phyloP scores from a whole-genome alignment of 352 stramenopile species.

The Blastocystis hominis region DNA sequence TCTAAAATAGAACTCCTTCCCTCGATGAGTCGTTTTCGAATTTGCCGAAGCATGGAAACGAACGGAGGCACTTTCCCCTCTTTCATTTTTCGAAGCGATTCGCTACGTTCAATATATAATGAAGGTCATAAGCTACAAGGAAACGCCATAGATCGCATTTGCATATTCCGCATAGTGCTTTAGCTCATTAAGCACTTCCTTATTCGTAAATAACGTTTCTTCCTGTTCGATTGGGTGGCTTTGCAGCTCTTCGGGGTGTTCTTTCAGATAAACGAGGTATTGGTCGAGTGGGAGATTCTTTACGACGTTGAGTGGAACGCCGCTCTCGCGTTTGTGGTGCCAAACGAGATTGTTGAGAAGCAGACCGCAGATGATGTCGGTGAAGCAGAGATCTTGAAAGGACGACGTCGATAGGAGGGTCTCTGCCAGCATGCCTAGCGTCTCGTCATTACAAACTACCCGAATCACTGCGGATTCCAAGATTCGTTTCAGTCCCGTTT shows the following conservation, averaged over 20 bases:
- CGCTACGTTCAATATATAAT: not conserved
- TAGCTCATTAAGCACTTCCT: not conserved
- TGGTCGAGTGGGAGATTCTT: not conserved
- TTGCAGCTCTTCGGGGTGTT: not conserved
- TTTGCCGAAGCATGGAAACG: not conserved
- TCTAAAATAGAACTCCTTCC: not conserved
- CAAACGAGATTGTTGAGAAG: slow-evolving; percentile 2
- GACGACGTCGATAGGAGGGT: not conserved
- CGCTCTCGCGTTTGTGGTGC: slow-evolving; percentile 8
- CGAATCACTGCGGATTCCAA: not conserved
- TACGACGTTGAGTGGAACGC: not conserved
- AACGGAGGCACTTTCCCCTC: not conserved
- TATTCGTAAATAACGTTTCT: not conserved
- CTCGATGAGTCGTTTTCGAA: not conserved
- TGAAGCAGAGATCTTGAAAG: not conserved
- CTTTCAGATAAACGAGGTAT: not conserved
- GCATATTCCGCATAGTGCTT: slow-evolving; percentile 2
- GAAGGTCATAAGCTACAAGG: not conserved
- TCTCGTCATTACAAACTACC: not conserved
- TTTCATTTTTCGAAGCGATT: not conserved
- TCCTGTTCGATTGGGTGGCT: not conserved
- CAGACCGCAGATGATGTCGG: not conserved
- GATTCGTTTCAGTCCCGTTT: not conserved
- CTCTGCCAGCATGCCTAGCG: not conserved
- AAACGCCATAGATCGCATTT: not conserved